Base-by-base conservation (phyloP, 352 stramenopile species). In the Phytophthora pini region DNA sequence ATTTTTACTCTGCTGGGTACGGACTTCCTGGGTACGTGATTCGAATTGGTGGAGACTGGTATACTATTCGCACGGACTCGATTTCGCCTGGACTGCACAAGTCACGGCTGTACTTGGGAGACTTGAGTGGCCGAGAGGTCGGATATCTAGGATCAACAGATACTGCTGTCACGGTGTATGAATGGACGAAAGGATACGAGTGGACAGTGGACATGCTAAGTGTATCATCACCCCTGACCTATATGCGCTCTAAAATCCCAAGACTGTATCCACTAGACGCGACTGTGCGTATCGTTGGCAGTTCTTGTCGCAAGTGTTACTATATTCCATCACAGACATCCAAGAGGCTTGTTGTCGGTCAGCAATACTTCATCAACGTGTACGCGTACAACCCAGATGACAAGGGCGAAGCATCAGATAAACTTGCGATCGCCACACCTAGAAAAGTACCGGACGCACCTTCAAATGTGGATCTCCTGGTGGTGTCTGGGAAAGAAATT, bases 301-400 rank as follows among this genome's bases (percentile, higher is more conserved):
- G 36, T 43, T 43, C 36, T 12, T 92, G 83, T 34, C 26, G 55
- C 36, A 90, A 88, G 59, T 92, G 83, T 64, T 89, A 92, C 56
- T 89, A 90, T 56, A 24, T 92, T 1, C 81, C 83, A 0, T 78
- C 62, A 0, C 73, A 87, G 43, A 84, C 83, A 6, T 82, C 68
- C 10, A 87, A 75, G 47, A 82, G 68, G 32, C 69, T 91, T 4
- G 60, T 47, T 5, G 58, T 62, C n/a, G 92, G 86, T 2, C 85
- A 86, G 12, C 55, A 79, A 17, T 97, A 97, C 61, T 94, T 93
- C 49, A 64, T 98, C 12, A 80, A 97, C 53, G 88, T 98, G n/a
- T 92, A 83, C 53, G 84, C 82, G 10, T 90, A 84, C 58, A 97
- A 97, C 32, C 62, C 47, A 8, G 87, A 86, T 29, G 93, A 88